Evolutionary conservation across 192 early-diverging fungal genomes (phyloP).

Genomic region (Coemansia sp.): DNA sequence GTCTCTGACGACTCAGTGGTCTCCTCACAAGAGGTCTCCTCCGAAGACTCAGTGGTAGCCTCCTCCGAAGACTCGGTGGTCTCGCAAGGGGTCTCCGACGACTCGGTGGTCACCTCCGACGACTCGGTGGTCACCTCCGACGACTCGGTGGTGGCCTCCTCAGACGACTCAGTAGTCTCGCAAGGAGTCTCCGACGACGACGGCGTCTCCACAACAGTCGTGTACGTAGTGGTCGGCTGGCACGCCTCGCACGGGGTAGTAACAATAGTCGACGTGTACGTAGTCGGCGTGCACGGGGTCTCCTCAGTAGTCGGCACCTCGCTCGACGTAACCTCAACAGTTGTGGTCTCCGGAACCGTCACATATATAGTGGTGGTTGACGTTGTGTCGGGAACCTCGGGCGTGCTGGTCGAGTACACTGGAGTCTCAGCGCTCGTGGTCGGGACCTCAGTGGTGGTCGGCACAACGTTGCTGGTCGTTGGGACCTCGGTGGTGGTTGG

Average conservation of each 20-base stretch:
- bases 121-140: conserved; percentile 12
- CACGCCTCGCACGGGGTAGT: conserved; percentile 25
- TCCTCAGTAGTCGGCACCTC: conserved; percentile 14
- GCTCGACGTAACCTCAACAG: neutral
- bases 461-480: neutral
- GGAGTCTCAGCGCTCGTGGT: neutral
- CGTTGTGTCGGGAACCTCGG: conserved; percentile 5
- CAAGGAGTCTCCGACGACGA: conserved; percentile 10
- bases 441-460: conserved; percentile 5
- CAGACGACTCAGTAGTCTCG: conserved; percentile 13
- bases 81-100: conserved; percentile 1
- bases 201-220: conserved; percentile 16
- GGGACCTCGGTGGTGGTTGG: neutral
- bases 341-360: conserved; percentile 9
- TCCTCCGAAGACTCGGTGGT: conserved; percentile 14
- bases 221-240: conserved; percentile 19
- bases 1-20: conserved; percentile 7
- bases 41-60: conserved; percentile 2
- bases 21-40: conserved; percentile 13
- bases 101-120: conserved; percentile 9
- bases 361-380: conserved; percentile 21
- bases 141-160: conserved; percentile 6
- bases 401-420: neutral
- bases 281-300: conserved; percentile 25
- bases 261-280: conserved; percentile 20